phyloP scores from a whole-genome alignment of 192 early-diverging fungal species.

The Linnemannia elongata region DNA sequence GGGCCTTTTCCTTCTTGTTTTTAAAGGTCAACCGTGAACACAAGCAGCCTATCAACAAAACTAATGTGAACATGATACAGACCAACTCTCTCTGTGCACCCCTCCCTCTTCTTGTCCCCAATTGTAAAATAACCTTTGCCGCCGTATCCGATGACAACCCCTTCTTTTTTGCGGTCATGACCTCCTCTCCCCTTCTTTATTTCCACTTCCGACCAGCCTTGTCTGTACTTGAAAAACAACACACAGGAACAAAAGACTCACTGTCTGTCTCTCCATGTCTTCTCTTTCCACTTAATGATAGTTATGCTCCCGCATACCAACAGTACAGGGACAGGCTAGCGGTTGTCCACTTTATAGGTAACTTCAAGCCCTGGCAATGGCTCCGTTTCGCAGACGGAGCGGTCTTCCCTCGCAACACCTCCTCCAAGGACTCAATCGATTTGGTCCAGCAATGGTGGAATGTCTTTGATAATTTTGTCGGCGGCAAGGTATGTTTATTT shows the following conservation, averaged over 20 bases:
- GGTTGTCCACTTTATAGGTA: conserved; percentile 93
- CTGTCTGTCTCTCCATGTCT: conserved; percentile 31
- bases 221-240: not conserved
- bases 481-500: conserved; percentile 55
- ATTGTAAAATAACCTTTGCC: not conserved
- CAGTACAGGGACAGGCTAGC: conserved; percentile 80
- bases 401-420: conserved; percentile 61
- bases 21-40: not conserved
- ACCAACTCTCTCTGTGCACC: not conserved
- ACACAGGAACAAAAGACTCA: not conserved
- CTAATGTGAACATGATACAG: not conserved
- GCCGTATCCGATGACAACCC: not conserved
- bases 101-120: not conserved
- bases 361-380: conserved; percentile 91
- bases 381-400: conserved; percentile 72
- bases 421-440: conserved; percentile 64
- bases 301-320: conserved; percentile 83
- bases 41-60: conserved; percentile 14
- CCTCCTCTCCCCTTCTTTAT: not conserved
- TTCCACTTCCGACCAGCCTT: not conserved
- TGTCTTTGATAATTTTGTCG: conserved; percentile 72
- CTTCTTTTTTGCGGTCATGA: not conserved
- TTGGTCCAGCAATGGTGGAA: conserved; percentile 83
- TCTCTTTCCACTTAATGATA: conserved; percentile 7
- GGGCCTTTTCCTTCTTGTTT: conserved; percentile 16